Base-by-base conservation (phyloP, 306 rosid species). In the Cicer pinnatifidum region DNA sequence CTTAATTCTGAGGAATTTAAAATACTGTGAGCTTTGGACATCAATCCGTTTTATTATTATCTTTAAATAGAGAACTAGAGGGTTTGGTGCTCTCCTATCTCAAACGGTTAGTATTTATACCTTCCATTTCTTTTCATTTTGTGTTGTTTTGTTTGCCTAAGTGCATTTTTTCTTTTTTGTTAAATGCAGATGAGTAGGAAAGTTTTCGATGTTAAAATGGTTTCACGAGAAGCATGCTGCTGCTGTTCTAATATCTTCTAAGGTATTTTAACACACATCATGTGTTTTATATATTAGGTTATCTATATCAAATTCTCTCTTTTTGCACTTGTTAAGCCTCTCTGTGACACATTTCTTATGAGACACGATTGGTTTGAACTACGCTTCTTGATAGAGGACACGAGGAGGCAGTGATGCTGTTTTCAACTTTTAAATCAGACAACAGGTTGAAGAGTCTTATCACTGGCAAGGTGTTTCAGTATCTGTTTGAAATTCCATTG, bases 381-480 rank as follows among this genome's bases (percentile, higher is more conserved):
- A 23, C 9, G 2, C 28, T 57, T 57, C 61, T 73, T 11, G 51
- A 63, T 23, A 43, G 46, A 39, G 9, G 37, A 51, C 46, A 66
- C 10, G 12, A 71, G 17, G 12, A 67, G 75, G 75, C 80, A 16
- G 68, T 76, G 80, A 76, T 67, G 80, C 23, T 53, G 46, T 52
- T 76, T 66, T 54, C 67, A 15, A 37, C 73, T 28, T 66, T 66
- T 66, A 52, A 43, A 40, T 66, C 67, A 43, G 73, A 15, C 43
- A 53, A 43, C 40, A 46, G 74, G 48, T 70, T 76, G 48, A 66
- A 66, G 48, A 66, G 67, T 19, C 39, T 33, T 13, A 66, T 43
- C 43, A 64, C 40, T 76, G 73, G 80, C 74, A 4, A 53, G 80
- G 80, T 76, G 71, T 6, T 53, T 54, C 67, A 66, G 47, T 75